Conservation (phyloP, 768 basidiomycete species). For the Xerocomellus dryophilus region DNA sequence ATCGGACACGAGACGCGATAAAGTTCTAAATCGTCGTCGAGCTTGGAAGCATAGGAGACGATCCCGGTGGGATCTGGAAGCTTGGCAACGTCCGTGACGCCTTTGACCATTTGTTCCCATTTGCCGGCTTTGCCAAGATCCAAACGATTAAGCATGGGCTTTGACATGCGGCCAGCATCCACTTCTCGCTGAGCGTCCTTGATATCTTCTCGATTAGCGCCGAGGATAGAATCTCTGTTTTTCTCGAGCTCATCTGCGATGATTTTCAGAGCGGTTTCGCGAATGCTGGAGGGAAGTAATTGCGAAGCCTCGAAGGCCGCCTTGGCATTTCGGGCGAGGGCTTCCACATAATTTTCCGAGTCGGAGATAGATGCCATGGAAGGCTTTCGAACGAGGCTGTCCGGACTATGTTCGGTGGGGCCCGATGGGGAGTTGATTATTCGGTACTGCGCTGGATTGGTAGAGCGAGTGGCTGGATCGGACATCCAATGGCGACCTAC, state of each 20-base stretch:
- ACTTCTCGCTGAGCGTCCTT: conserved; percentile 78
- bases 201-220: conserved; percentile 80
- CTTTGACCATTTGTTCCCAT: conserved; percentile 92
- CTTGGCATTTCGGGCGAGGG: conserved; percentile 78
- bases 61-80: conserved; percentile 85
- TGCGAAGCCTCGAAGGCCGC: conserved; percentile 85
- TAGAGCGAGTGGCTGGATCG: too few relatives aligned
- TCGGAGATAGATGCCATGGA: conserved; percentile 13
- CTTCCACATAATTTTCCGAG: conserved; percentile 35
- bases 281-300: conserved; percentile 63
- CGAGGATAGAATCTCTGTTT: conserved; percentile 66
- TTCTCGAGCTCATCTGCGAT: conserved; percentile 66
- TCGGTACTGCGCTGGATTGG: too few relatives aligned
- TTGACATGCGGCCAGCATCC: conserved; percentile 78
- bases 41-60: conserved; percentile 83
- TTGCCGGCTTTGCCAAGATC: conserved; percentile 80
- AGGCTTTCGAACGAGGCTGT: background rate
- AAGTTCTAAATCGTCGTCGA: conserved; percentile 84
- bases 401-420: too few relatives aligned
- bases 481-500: too few relatives aligned
- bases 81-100: conserved; percentile 79
- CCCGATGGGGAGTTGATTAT: too few relatives aligned
- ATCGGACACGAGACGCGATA: conserved; percentile 96
- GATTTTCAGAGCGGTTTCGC: conserved; percentile 66
- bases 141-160: conserved; percentile 79